A percentile compares a stretch with the other conserved stretches of the same genome.
phyloP scores from a whole-genome alignment of 2,329 filamentous ascomycete genomes.

The Talaromyces verruculosus region DNA sequence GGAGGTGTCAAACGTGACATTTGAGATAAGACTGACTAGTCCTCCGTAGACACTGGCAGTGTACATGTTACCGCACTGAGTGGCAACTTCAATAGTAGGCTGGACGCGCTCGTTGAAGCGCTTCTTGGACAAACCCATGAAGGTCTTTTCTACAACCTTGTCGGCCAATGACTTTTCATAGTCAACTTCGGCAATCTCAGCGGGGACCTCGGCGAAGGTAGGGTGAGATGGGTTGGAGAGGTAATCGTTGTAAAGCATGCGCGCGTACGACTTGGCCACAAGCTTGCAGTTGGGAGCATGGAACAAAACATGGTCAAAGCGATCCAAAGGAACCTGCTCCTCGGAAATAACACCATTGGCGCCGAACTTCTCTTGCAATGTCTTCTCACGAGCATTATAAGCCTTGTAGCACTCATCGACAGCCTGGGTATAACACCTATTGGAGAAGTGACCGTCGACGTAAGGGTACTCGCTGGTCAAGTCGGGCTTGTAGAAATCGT shows the following conservation, averaged over 20 bases:
- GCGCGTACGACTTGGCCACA: constrained; percentile 80
- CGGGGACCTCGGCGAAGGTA: constrained; percentile 70
- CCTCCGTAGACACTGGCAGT: constrained; percentile 60
- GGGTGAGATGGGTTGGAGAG: constrained; percentile 66
- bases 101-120: constrained; percentile 74
- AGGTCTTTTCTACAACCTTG: constrained; percentile 82
- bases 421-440: constrained; percentile 78
- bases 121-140: constrained; percentile 82
- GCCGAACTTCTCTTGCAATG: constrained; percentile 52
- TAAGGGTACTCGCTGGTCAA: constrained; percentile 83
- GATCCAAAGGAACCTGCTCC: constrained; percentile 66
- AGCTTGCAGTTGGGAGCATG: constrained; percentile 86
- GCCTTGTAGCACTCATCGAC: constrained; percentile 79
- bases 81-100: constrained; percentile 72
- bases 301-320: constrained; percentile 81
- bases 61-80: constrained; percentile 69
- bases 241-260: constrained; percentile 84
- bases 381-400: constrained; percentile 72
- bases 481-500: constrained; percentile 90
- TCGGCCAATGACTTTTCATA: constrained; percentile 77
- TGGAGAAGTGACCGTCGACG: constrained; percentile 79
- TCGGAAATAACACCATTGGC: constrained; percentile 49
- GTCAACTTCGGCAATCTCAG: constrained; percentile 74
- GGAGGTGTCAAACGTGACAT: constrained; percentile 62
- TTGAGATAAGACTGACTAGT: constrained; percentile 60